Conservation (phyloP, 2,329 filamentous ascomycete genomes). For the Pestalotiopsis sp. region DNA sequence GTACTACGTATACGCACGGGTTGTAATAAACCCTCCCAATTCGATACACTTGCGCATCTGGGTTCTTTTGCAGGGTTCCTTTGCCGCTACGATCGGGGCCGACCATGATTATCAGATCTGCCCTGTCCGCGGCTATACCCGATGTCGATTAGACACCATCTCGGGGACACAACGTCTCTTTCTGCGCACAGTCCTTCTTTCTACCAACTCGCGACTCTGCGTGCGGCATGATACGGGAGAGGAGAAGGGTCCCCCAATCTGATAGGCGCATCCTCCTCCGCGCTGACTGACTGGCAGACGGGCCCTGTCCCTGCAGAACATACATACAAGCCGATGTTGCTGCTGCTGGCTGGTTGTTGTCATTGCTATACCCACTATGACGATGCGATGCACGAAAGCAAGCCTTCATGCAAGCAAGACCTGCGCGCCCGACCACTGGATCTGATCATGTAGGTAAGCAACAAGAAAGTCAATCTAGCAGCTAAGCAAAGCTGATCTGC, state of each 20-base stretch:
- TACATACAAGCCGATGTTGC: neutral
- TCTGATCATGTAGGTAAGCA: neutral
- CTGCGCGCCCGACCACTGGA: neutral
- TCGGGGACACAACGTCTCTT: constrained; percentile 6
- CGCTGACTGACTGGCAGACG: neutral
- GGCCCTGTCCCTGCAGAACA: neutral
- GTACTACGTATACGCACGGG: neutral
- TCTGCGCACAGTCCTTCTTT: too few relatives aligned
- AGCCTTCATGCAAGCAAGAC: neutral
- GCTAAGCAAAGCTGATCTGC: neutral
- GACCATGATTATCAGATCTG: constrained; percentile 8
- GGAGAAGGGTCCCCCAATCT: neutral
- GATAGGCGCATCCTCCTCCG: too few relatives aligned
- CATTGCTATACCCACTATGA: neutral
- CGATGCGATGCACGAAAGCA: neutral
- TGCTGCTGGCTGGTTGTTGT: neutral
- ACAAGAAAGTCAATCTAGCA: neutral
- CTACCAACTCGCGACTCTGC: too few relatives aligned
- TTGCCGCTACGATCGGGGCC: constrained; percentile 5
- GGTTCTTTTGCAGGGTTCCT: neutral
- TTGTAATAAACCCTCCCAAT: neutral
- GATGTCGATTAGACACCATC: constrained; percentile 7
- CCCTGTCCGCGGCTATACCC: constrained; percentile 13
- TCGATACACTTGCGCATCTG: neutral
- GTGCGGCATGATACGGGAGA: neutral